A percentile compares a stretch with the other conserved stretches of the same genome.
Evolutionary conservation across 2,329 filamentous ascomycete genomes (phyloP).

Genomic region (Conoideocrella luteorostrata): DNA sequence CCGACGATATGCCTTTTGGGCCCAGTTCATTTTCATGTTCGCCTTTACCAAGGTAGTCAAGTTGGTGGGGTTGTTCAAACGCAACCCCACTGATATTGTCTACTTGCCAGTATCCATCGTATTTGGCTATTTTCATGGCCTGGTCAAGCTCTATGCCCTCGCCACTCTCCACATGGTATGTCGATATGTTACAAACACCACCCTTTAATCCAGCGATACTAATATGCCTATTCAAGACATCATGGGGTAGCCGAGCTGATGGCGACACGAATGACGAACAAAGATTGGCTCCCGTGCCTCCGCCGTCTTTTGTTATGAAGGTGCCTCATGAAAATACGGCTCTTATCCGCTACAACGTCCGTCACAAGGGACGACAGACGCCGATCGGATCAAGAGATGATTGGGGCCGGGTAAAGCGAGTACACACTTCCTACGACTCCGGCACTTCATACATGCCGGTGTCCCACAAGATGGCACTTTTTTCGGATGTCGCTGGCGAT

Average conservation of each 20-base stretch:
- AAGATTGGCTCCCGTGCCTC: slow-evolving; percentile 51
- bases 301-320: slow-evolving; percentile 34
- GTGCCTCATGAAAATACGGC: slow-evolving; percentile 36
- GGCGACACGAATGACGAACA: slow-evolving; percentile 77
- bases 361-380: slow-evolving; percentile 31
- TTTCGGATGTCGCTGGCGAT: slow-evolving; percentile 2
- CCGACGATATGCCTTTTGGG: slow-evolving; percentile 50
- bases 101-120: slow-evolving; percentile 79
- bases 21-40: slow-evolving; percentile 68
- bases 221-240: slow-evolving; percentile 55
- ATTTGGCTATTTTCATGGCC: slow-evolving; percentile 88
- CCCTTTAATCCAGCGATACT: no score
- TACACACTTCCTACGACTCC: slow-evolving; percentile 28
- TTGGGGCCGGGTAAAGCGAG: slow-evolving; percentile 25
- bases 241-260: slow-evolving; percentile 90
- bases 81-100: slow-evolving; percentile 73
- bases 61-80: slow-evolving; percentile 76
- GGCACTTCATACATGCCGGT: slow-evolving; percentile 29
- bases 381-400: slow-evolving; percentile 15
- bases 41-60: slow-evolving; percentile 85
- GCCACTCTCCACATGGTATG: slow-evolving; percentile 77
- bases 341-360: slow-evolving; percentile 41
- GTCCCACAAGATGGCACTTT: slow-evolving; percentile 1
- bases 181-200: slow-evolving; percentile 19
- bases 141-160: slow-evolving; percentile 86